Base-by-base conservation (phyloP, 768 basidiomycete genomes). In the Cystobasidium tubakii region DNA sequence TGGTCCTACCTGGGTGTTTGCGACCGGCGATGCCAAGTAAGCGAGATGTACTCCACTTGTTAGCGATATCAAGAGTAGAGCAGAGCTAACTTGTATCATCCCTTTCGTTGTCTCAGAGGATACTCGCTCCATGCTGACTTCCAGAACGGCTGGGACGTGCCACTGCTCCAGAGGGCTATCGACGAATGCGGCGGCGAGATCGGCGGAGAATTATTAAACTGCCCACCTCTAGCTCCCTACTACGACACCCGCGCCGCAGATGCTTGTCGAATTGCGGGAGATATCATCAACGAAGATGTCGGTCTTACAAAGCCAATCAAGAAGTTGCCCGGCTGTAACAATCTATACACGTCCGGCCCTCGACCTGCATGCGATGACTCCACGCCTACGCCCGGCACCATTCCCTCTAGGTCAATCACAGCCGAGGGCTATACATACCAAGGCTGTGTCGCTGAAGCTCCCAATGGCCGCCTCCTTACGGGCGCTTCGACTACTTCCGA, bases 61-160 rank as follows among this genome's bases (percentile, higher is more conserved):
- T n/a, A n/a, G n/a, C n/a, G n/a, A n/a, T n/a, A n/a, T n/a, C n/a
- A n/a, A n/a, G n/a, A n/a, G n/a, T n/a, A n/a, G n/a, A n/a, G n/a
- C n/a, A n/a, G n/a, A n/a, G n/a, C n/a, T n/a, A n/a, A n/a, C n/a
- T 78, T 79, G 3, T 1, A 44, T 73, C 77, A 50, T 77, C 78
- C 64, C 53, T 73, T 44, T 31, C 25, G 29, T 27, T 10, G 44
- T 53, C 29, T 2, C 21, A 63, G 23, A 1, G 42, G 54, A 3
- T 62, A n/a, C 60, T 43, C 57, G 0, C 46, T 44, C 13, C 86
- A 86, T 78, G 86, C 84, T 34, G 86, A 87, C 76, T 87, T 84
- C 80, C 80, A 84, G 66, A 86, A 87, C 75, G 87, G 88, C 19
- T 89, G 88, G 88, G 85, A 86, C 60, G 75, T 78, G 0, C 84